Percentiles rank a stretch among this genome's conserved stretches.
phyloP scores from a whole-genome alignment of 2,329 filamentous ascomycete genomes.

The Falciphora oryzae region DNA sequence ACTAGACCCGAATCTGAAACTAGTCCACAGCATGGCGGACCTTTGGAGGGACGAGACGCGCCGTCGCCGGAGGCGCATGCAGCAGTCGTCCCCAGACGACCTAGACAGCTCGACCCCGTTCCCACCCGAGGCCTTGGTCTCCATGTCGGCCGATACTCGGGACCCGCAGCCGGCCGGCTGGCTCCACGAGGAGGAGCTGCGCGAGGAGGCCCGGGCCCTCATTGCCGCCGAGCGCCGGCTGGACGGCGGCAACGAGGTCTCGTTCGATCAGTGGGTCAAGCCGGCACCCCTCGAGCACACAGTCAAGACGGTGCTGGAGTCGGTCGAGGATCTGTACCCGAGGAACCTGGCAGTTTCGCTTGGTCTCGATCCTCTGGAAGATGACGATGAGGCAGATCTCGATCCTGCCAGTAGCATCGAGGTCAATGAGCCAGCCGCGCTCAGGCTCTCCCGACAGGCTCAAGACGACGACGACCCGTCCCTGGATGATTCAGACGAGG shows the following conservation, averaged over 20 bases:
- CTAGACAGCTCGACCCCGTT: constrained; percentile 66
- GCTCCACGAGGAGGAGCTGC: constrained; percentile 87
- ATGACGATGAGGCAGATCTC: constrained; percentile 21
- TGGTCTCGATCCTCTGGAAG: constrained; percentile 28
- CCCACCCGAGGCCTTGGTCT: constrained; percentile 71
- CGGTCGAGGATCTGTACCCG: constrained; percentile 82
- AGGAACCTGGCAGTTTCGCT: constrained; percentile 51
- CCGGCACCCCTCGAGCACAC: constrained; percentile 44
- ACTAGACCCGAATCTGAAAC: constrained; percentile 62
- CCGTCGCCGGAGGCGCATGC: constrained; percentile 68
- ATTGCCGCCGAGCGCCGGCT: constrained; percentile 50
- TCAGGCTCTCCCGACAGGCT: constrained; percentile 14
- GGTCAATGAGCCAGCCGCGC: constrained; percentile 59
- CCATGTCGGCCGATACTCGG: constrained; percentile 80
- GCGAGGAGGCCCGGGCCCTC: constrained; percentile 57
- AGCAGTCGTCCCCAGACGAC: constrained; percentile 38
- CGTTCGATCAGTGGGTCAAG: constrained; percentile 63
- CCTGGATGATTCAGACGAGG: constrained; percentile 48
- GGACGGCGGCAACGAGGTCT: constrained; percentile 35
- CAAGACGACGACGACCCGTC: constrained; percentile 41
- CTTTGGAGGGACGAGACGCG: constrained; percentile 88
- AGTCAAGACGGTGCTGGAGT: constrained; percentile 74
- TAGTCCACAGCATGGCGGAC: constrained; percentile 88
- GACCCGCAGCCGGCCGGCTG: constrained; percentile 70
- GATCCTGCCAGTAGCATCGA: constrained; percentile 42